Evolutionary conservation across 2,329 filamentous ascomycete genomes (phyloP).

Genomic region (Colletotrichum cordylinicola): DNA sequence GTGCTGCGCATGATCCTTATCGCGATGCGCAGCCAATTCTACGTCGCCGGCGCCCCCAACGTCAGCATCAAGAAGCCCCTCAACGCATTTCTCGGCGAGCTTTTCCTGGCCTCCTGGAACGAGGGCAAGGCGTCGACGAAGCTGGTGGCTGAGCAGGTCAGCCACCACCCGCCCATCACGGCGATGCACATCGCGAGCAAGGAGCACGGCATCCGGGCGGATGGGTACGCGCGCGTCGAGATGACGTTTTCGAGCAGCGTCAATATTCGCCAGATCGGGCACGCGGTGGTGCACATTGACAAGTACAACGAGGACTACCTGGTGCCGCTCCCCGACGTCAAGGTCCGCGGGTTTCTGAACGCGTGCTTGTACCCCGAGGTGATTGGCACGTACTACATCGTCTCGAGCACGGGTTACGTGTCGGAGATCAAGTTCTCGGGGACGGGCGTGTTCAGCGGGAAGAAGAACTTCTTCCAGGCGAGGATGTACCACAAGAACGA

Average conservation of each 20-base stretch:
- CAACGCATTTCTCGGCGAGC: constrained; percentile 58
- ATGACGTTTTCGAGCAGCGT: constrained; percentile 56
- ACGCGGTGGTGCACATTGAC: constrained; percentile 55
- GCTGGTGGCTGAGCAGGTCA: constrained; percentile 54
- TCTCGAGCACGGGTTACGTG: constrained; percentile 49
- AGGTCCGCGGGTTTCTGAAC: constrained; percentile 52
- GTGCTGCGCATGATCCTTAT: constrained; percentile 54
- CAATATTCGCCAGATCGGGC: constrained; percentile 55
- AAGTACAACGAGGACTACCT: constrained; percentile 53
- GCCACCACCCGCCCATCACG: constrained; percentile 59
- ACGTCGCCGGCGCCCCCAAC: constrained; percentile 49
- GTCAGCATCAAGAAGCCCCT: constrained; percentile 59
- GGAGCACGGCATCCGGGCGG: constrained; percentile 48
- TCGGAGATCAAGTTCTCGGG: constrained; percentile 54
- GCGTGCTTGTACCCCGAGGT: constrained; percentile 56
- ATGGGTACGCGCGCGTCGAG: constrained; percentile 58
- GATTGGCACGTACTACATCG: constrained; percentile 48
- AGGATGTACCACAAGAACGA: constrained; percentile 44
- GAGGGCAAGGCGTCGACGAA: constrained; percentile 30
- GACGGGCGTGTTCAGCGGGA: constrained; percentile 48
- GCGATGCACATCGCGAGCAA: constrained; percentile 54
- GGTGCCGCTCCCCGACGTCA: constrained; percentile 53
- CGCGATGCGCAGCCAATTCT: constrained; percentile 52
- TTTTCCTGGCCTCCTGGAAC: constrained; percentile 50
- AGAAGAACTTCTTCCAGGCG: constrained; percentile 53